Conservation (phyloP, 768 basidiomycete genomes). For the Paxillus rubicundulus region DNA sequence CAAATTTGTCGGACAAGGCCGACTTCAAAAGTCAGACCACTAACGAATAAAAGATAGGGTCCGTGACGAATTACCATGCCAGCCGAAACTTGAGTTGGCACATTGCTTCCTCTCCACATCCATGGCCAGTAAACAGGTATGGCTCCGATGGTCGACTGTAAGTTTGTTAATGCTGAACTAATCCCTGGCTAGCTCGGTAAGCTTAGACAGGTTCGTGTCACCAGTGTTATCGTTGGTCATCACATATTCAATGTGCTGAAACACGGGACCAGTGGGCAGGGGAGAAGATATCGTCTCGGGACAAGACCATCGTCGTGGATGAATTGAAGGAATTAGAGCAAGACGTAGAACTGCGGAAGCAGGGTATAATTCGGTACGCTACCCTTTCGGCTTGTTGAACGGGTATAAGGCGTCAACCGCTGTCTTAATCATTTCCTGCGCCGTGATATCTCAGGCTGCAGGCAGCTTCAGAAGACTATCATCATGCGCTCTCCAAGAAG, state of each 20-base stretch:
- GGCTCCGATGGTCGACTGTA: slow-evolving; percentile 7
- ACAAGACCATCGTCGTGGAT: slow-evolving; percentile 74
- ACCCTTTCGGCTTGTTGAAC: background rate
- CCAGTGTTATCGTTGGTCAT: background rate
- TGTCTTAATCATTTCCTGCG: slow-evolving; percentile 1
- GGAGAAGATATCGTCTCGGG: slow-evolving; percentile 81
- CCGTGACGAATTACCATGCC: background rate
- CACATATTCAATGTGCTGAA: slow-evolving; percentile 18
- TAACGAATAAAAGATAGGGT: slow-evolving; percentile 16
- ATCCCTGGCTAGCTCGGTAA: slow-evolving; percentile 59
- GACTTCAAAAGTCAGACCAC: slow-evolving; percentile 11
- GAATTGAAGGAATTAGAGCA: slow-evolving; percentile 80
- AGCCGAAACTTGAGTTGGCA: background rate
- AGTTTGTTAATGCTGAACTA: background rate
- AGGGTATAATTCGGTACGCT: slow-evolving; percentile 69
- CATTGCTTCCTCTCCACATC: slow-evolving; percentile 3
- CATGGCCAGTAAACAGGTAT: slow-evolving; percentile 70
- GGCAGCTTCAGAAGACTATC: slow-evolving; percentile 68
- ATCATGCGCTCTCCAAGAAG: slow-evolving; percentile 71
- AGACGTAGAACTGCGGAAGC: slow-evolving; percentile 78
- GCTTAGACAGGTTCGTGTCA: slow-evolving; percentile 60
- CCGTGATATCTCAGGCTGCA: slow-evolving; percentile 50
- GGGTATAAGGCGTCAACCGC: background rate
- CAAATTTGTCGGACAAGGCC: slow-evolving; percentile 13
- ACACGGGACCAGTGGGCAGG: slow-evolving; percentile 69